phyloP scores from a whole-genome alignment of 768 basidiomycete genomes.

The Coprinopsis sp. region DNA sequence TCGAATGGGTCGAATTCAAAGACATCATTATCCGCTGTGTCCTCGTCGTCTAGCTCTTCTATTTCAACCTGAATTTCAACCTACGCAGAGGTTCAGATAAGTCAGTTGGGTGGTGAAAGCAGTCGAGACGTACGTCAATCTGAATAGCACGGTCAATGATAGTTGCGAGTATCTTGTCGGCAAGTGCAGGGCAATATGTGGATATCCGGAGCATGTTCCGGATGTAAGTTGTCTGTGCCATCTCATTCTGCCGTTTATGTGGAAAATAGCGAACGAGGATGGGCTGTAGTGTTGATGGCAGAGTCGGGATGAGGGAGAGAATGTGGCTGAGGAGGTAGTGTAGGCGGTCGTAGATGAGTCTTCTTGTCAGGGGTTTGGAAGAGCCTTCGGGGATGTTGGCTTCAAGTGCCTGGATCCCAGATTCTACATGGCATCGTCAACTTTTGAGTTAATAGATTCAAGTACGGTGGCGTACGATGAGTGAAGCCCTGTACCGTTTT shows the following conservation, averaged over 20 bases:
- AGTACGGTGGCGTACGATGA: slow-evolving; percentile 61
- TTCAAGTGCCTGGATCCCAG: slow-evolving; percentile 60
- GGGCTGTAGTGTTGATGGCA: slow-evolving; percentile 82
- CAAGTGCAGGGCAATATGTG: slow-evolving; percentile 83
- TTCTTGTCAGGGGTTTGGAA: slow-evolving; percentile 64
- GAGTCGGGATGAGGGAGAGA: slow-evolving; percentile 86
- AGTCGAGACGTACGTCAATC: slow-evolving; percentile 71
- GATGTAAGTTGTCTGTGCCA: slow-evolving; percentile 83
- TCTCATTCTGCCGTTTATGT: slow-evolving; percentile 83
- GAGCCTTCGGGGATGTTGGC: slow-evolving; percentile 59
- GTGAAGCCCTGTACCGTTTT: slow-evolving; percentile 85
- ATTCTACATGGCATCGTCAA: slow-evolving; percentile 43
- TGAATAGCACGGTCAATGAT: slow-evolving; percentile 93
- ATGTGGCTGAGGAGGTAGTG: slow-evolving; percentile 85
- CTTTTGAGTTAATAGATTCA: background rate
- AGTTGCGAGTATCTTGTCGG: slow-evolving; percentile 77
- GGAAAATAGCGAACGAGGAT: slow-evolving; percentile 84
- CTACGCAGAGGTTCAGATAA: slow-evolving; percentile 31
- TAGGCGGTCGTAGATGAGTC: slow-evolving; percentile 79
- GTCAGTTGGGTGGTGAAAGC: background rate
- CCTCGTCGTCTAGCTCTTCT: slow-evolving; percentile 81
- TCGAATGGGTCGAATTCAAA: slow-evolving; percentile 88
- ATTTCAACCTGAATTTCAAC: slow-evolving; percentile 96
- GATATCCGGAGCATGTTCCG: slow-evolving; percentile 81
- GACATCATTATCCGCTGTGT: slow-evolving; percentile 43